Base-by-base conservation (phyloP, 163 green algal species). In the Scenedesmus sp. region DNA sequence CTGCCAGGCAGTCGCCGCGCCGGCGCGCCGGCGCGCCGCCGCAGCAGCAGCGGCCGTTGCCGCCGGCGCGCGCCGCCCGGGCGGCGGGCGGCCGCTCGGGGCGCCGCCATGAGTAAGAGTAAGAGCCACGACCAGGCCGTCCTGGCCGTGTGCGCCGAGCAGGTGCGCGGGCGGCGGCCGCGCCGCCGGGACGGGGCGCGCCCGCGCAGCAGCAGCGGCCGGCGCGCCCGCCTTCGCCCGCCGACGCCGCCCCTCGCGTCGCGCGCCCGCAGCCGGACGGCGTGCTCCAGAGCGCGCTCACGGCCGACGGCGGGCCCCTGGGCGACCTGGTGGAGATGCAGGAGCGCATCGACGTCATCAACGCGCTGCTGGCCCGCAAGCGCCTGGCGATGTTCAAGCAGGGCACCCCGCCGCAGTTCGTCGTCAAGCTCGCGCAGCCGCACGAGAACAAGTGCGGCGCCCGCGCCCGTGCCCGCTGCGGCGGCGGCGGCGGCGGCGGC, bases 401-500 rank as follows among this genome's bases (percentile, higher is more conserved):
- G n/a, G 48, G 78, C 22, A 63, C 86, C 18, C 74, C 83, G 80
- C 69, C 87, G 42, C 77, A 86, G 4, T 91, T 90, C 84, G n/a
- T n/a, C n/a, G n/a, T n/a, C n/a, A 88, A 90, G 60, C 75, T 85
- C 39, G 71, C 87, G 2, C 60, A 74, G 14, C 65, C 73, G 15
- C 84, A 89, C 20, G 85, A 92, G 29, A 69, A 62, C 28, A 92
- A 90, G 84, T 90, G 62, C n/a, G n/a, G n/a, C n/a, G n/a, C n/a
- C n/a, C n/a, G n/a, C n/a, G n/a, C n/a, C n/a, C n/a, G n/a, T n/a
- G n/a, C n/a, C n/a, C n/a, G n/a, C n/a, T n/a, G n/a, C n/a, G n/a
- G n/a, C n/a, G n/a, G n/a, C n/a, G n/a, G n/a, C n/a, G n/a, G n/a
- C n/a, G n/a, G n/a, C n/a, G n/a, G n/a, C n/a, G n/a, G n/a, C n/a